These are phyloP conservation scores for Fusarium fujikuroi DNA, from an alignment of 2,329 filamentous ascomycete species.

Conservation along the genomic window DNA sequence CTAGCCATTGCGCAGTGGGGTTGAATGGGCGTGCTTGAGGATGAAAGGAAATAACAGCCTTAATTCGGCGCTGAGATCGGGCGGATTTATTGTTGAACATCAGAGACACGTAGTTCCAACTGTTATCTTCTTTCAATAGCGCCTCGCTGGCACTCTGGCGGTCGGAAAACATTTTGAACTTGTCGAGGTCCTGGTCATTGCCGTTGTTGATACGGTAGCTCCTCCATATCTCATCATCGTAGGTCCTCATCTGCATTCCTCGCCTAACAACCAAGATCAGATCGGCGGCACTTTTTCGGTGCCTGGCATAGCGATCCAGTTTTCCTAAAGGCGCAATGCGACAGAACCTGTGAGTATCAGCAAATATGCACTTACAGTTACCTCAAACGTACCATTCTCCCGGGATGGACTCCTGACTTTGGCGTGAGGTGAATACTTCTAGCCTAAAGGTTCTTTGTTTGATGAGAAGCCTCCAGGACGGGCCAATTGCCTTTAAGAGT, in stretches of 20 bases:
- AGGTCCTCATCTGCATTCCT: not conserved
- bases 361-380: not conserved
- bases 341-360: not conserved
- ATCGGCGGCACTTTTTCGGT: accelerated
- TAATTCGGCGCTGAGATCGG: not conserved
- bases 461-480: not conserved
- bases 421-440: not conserved
- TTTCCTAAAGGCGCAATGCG: not conserved
- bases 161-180: not conserved
- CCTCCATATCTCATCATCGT: no score
- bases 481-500: not conserved
- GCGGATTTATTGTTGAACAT: not conserved
- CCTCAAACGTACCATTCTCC: not conserved
- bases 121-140: not conserved
- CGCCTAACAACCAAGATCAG: not conserved
- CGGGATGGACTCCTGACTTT: not conserved
- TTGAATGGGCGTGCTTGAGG: not conserved
- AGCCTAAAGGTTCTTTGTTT: not conserved
- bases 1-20: not conserved
- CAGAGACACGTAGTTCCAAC: conserved; percentile 2
- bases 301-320: not conserved
- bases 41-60: not conserved
- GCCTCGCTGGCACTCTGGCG: not conserved
- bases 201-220: not conserved
- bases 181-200: not conserved